Conservation (phyloP, 257 asterid species). For the Cruciata laevipes region DNA sequence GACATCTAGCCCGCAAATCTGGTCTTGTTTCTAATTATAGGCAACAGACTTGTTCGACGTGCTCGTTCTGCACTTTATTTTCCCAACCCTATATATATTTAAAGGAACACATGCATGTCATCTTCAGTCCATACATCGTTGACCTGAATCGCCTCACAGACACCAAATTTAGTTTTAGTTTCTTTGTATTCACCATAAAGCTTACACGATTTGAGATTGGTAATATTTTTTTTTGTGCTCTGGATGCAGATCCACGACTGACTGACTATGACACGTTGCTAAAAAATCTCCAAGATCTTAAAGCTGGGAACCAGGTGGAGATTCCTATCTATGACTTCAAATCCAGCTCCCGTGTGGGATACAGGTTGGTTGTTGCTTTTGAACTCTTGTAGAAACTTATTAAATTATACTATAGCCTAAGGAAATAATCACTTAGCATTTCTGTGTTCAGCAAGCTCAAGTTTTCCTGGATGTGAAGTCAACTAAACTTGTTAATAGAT, state of each 20-base stretch:
- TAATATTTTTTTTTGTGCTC: background rate
- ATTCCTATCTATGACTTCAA: constrained; percentile 97
- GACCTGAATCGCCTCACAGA: background rate
- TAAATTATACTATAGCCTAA: constrained; percentile 1
- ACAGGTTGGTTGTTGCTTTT: constrained; percentile 49
- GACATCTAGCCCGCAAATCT: background rate
- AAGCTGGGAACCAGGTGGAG: constrained; percentile 61
- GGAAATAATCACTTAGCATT: constrained; percentile 5
- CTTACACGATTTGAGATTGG: constrained; percentile 5
- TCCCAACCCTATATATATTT: background rate
- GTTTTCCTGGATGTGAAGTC: background rate
- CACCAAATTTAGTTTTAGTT: background rate
- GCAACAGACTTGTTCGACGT: background rate
- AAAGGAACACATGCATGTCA: background rate
- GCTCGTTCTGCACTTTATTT: background rate
- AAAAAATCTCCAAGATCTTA: constrained; percentile 75
- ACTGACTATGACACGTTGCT: constrained; percentile 94
- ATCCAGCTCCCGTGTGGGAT: constrained; percentile 90
- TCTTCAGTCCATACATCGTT: background rate
- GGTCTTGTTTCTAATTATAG: background rate
- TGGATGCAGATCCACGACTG: constrained; percentile 81
- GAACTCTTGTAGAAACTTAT: background rate
- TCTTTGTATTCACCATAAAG: background rate
- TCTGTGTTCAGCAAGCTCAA: background rate
- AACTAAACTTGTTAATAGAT: background rate